Base-by-base conservation (phyloP, 306 rosid genomes). In the Lathyrus tuberosus region DNA sequence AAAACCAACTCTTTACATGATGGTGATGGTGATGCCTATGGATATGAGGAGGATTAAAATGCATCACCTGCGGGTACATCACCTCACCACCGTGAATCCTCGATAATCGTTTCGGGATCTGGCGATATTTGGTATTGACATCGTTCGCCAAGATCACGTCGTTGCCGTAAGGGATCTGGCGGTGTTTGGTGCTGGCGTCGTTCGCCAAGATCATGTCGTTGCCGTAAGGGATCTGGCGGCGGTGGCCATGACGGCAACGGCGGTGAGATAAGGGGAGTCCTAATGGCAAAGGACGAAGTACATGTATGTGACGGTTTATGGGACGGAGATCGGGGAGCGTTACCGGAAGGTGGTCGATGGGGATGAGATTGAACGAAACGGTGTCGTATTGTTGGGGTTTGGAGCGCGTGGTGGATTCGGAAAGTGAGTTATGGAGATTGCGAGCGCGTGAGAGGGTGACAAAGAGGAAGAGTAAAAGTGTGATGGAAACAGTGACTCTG, bases 151-250 rank as follows among this genome's bases (percentile, higher is more conserved):
- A 10, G 67, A 77, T 77, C 51, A 38, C 38, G 62, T 77, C 81
- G 69, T 71, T 77, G 11, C 81, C 81, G 64, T 78, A 78, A 13
- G 68, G 47, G 77, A 78, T 71, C 77, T 77, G 61, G 16, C 49
- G 58, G 8, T 3, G 38, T 5, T 2, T 37, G 40, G 2, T 15
- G 38, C 24, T 8, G 15, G 47, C 61, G 15, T 64, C 52, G 10
- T 10, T 42, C 2, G 1, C 7, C 1, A 69, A 10, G 67, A 77
- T 77, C 51, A 38, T 47, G 62, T 77, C 81, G 73, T 64, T 77
- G 18, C 81, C 81, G 63, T 77, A 77, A 12, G 68, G 54, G 73
- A 77, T 71, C 77, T 78, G 61, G 15, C 65, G 80, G 66, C 31
- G 72, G 71, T 53, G 80, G n/a, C 35, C 61, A 15, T 69, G 80